Conservation (phyloP, 75 land plant species). For the Isoetes taiwanensis region DNA sequence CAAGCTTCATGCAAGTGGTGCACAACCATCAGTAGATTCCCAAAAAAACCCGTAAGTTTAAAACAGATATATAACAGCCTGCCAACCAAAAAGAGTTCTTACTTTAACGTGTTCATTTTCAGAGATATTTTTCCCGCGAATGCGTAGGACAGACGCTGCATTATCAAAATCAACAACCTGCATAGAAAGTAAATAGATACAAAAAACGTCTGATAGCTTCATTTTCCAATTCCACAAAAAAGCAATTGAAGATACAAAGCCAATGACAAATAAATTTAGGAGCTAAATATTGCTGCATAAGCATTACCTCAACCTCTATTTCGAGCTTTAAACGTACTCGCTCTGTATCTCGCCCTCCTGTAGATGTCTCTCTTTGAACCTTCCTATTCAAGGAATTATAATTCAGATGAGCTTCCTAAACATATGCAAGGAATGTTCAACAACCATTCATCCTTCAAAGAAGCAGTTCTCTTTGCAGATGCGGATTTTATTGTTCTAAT, state of each 20-base stretch:
- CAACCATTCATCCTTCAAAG: not conserved
- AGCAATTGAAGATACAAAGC: not conserved
- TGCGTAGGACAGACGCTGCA: conserved; percentile 59
- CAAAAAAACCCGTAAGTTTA: not conserved
- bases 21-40: not conserved
- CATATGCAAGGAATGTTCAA: not conserved
- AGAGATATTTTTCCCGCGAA: conserved; percentile 72
- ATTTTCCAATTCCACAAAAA: not conserved
- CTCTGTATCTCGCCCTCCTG: conserved; percentile 76
- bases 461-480: not conserved
- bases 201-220: not conserved
- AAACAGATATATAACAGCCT: not conserved
- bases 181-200: not conserved
- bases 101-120: conserved; percentile 90
- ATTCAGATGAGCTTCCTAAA: not conserved
- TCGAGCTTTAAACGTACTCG: conserved; percentile 72
- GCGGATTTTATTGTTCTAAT: not conserved
- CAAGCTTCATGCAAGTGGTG: conserved; percentile 48
- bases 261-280: not conserved
- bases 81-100: not conserved
- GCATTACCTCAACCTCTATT: conserved; percentile 62
- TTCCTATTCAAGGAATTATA: conserved; percentile 31
- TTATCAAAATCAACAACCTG: conserved; percentile 76
- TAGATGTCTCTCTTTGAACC: conserved; percentile 55
- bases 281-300: not conserved